Evolutionary conservation across 2,329 filamentous ascomycete genomes (phyloP).

Genomic region (Colletotrichum coccodes): DNA sequence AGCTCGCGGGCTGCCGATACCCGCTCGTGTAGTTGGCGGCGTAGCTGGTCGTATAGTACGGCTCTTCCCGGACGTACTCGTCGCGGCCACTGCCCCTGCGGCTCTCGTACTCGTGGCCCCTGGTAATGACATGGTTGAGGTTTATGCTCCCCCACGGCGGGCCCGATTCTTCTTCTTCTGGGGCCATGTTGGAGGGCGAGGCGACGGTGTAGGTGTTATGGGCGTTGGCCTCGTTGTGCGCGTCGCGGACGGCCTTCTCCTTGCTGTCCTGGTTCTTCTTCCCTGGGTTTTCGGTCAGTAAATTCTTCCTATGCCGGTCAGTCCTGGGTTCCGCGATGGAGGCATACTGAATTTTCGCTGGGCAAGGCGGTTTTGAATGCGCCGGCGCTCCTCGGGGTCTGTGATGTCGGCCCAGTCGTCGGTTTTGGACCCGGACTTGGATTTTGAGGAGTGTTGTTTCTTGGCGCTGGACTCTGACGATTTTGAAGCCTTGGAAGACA

Average conservation of each 20-base stretch:
- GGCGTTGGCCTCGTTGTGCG: conserved; percentile 71
- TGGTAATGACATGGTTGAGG: conserved; percentile 63
- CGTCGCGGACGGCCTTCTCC: conserved; percentile 72
- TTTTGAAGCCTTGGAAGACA: conserved; percentile 44
- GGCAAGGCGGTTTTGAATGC: conserved; percentile 80
- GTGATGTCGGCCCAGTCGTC: conserved; percentile 77
- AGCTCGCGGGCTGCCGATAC: conserved; percentile 42
- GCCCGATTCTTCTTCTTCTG: conserved; percentile 67
- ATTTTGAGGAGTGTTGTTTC: conserved; percentile 44
- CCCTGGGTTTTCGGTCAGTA: conserved; percentile 54
- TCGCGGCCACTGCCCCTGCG: conserved; percentile 52
- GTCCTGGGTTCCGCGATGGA: background rate
- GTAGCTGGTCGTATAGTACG: conserved; percentile 41
- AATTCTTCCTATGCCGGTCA: background rate
- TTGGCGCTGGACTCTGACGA: conserved; percentile 37
- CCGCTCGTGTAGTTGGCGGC: conserved; percentile 1
- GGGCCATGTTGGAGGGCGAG: conserved; percentile 63
- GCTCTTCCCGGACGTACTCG: conserved; percentile 48
- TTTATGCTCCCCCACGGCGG: conserved; percentile 79
- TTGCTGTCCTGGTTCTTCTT: conserved; percentile 76
- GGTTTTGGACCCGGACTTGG: conserved; percentile 55
- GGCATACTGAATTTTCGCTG: conserved; percentile 80
- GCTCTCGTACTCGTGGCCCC: conserved; percentile 61
- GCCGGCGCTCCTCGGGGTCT: conserved; percentile 76
- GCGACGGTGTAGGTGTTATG: conserved; percentile 72